phyloP scores from a whole-genome alignment of 2,329 filamentous ascomycete genomes.

The Penicillium expansum region DNA sequence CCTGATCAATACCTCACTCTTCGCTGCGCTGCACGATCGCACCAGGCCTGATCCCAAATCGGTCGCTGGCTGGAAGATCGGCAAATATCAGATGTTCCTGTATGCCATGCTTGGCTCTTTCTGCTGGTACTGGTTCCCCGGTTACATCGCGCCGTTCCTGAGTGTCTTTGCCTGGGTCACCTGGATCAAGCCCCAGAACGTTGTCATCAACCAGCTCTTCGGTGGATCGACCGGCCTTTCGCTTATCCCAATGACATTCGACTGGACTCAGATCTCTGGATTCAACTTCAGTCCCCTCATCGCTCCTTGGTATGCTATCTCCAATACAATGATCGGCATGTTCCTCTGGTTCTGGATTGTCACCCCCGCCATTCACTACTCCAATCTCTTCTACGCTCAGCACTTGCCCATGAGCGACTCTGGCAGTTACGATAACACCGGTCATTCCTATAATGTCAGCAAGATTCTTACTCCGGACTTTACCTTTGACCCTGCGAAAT shows the following conservation, averaged over 20 bases:
- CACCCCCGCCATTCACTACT: constrained; percentile 62
- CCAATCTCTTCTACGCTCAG: constrained; percentile 61
- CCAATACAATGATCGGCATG: constrained; percentile 68
- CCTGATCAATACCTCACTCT: constrained; percentile 64
- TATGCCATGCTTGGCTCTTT: constrained; percentile 58
- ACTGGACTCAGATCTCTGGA: constrained; percentile 71
- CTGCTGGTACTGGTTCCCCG: constrained; percentile 67
- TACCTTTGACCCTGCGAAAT: constrained; percentile 62
- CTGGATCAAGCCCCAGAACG: constrained; percentile 68
- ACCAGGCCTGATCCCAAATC: constrained; percentile 53
- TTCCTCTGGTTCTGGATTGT: constrained; percentile 63
- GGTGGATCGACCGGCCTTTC: constrained; percentile 22
- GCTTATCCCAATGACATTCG: constrained; percentile 50
- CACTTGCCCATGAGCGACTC: constrained; percentile 70
- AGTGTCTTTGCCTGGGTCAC: constrained; percentile 70
- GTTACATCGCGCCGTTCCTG: constrained; percentile 66
- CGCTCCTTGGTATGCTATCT: constrained; percentile 70
- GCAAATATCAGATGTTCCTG: constrained; percentile 64
- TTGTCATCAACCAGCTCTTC: constrained; percentile 62
- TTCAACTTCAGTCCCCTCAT: constrained; percentile 67
- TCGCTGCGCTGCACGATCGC: constrained; percentile 71
- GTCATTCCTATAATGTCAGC: constrained; percentile 60
- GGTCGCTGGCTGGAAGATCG: constrained; percentile 63
- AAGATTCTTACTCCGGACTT: constrained; percentile 61
- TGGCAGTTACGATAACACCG: constrained; percentile 69